Evolutionary conservation across 805 yeast genomes (phyloP), one percentile per base, ranked within the genome.

Genomic region (Wickerhamiella parazyma): DNA sequence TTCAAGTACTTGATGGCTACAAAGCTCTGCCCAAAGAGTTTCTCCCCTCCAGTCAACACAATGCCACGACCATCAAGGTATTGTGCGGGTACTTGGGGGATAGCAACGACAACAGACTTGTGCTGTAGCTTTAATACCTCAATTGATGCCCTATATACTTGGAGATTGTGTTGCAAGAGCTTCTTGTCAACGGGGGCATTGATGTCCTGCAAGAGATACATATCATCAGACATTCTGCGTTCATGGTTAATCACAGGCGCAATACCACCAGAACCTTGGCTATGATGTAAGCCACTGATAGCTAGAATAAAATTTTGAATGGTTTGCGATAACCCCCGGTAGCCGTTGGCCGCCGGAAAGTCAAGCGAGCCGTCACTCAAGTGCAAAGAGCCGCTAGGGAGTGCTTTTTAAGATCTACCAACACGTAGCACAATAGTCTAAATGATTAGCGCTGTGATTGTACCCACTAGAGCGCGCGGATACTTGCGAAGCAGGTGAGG

Each of bases 1-100:
- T 94, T 66, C 41, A 85, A 60, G 48, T 77, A 69, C 53, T 72
- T 72, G 43, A 83, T 70, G 9, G 83, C 74, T 20, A 80, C 63
- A 33, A 80, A 61, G 4, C 84, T 73, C 52, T 79, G 66, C 70
- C 87, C 78, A 48, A 80, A 75, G 60, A 75, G 81, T 51, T 72
- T 72, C 3, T 87, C 89, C 35, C 93, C 94, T 26, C 89, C 91
- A 22, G 81, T 86, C 54, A 68, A 76, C 20, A 73, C 89, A 16
- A 76, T 68, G 6, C 78, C 83, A 33, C 67, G 60, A 2, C 73
- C 68, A 7, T 5, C 11, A 20, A 33, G 8, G 11, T 16, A 10
- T 3, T 33, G 4, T 3, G 11, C 3, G 3, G 35, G 35, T 12
- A 17, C 12, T 16, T 3, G 19, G 21, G 35, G 35, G 21, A 33